phyloP scores from a whole-genome alignment of 768 basidiomycete species.

The Auriscalpium microsporum region DNA sequence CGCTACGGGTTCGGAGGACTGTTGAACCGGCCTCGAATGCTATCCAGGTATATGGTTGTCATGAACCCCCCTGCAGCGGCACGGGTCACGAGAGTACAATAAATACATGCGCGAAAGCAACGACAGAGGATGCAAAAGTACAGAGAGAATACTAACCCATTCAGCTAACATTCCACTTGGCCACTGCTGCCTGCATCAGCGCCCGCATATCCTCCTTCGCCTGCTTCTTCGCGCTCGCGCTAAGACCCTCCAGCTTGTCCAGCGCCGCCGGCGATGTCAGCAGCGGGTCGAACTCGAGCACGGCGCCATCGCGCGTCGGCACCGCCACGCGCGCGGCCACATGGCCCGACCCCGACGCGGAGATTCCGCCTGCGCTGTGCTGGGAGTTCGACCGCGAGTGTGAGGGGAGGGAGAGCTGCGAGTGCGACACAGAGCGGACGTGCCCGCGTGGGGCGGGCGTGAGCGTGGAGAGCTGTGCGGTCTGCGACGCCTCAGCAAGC shows the following conservation, averaged over 20 bases:
- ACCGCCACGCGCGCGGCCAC: conserved; percentile 61
- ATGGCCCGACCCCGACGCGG: conserved; percentile 18
- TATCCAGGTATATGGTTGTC: no score
- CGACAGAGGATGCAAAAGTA: neutral
- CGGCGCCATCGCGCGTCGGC: conserved; percentile 71
- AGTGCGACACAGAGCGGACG: conserved; percentile 36
- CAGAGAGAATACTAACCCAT: neutral
- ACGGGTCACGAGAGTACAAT: no score
- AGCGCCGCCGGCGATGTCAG: conserved; percentile 62
- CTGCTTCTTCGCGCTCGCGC: conserved; percentile 75
- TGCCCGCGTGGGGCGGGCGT: conserved; percentile 15
- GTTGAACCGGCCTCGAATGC: no score
- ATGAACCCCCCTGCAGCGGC: no score
- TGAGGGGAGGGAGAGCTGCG: conserved; percentile 3
- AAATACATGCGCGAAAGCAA: neutral
- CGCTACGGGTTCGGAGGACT: no score
- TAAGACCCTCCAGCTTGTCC: conserved; percentile 70
- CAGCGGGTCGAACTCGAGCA: conserved; percentile 82
- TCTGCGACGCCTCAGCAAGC: conserved; percentile 14
- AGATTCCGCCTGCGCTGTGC: neutral
- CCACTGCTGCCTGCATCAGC: conserved; percentile 62
- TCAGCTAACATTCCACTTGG: conserved; percentile 51
- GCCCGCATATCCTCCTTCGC: conserved; percentile 69
- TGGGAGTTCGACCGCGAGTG: conserved; percentile 19
- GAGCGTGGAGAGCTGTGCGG: conserved; percentile 4